Evolutionary conservation across 768 basidiomycete species (phyloP).

Genomic region (Lentinula boryana): DNA sequence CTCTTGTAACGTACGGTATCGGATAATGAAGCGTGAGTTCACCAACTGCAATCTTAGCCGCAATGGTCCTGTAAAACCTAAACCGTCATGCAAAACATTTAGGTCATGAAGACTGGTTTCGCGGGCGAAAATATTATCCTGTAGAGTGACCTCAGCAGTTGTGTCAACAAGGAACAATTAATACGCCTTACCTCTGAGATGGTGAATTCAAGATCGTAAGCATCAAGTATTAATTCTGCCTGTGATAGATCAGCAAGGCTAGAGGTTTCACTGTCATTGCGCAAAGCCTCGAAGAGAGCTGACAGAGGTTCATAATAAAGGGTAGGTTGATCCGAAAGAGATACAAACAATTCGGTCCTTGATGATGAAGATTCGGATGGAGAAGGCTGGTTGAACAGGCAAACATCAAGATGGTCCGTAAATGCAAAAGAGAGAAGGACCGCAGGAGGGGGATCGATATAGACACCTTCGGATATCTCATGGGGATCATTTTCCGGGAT

Average conservation of each 20-base stretch:
- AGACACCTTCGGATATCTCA: conserved; percentile 61
- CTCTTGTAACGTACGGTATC: conserved; percentile 59
- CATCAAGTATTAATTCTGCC: conserved; percentile 63
- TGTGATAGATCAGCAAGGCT: conserved; percentile 41
- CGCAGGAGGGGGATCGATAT: conserved; percentile 70
- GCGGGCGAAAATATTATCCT: conserved; percentile 68
- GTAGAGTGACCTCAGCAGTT: conserved; percentile 2
- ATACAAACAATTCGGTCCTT: conserved; percentile 22
- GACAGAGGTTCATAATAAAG: conserved; percentile 75
- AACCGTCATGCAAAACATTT: conserved; percentile 62
- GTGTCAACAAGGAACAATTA: background rate
- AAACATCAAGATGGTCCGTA: conserved; percentile 32
- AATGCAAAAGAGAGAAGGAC: conserved; percentile 46
- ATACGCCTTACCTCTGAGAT: conserved; percentile 54
- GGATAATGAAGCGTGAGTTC: conserved; percentile 57
- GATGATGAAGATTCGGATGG: conserved; percentile 19
- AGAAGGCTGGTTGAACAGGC: conserved; percentile 51
- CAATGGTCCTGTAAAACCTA: conserved; percentile 55
- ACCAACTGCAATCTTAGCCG: conserved; percentile 46
- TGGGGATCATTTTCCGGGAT: conserved; percentile 35
- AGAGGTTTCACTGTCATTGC: conserved; percentile 51
- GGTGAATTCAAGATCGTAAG: conserved; percentile 59
- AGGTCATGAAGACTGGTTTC: conserved; percentile 71
- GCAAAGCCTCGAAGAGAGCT: conserved; percentile 65
- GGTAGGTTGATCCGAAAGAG: conserved; percentile 60